A percentile compares a stretch with the other conserved stretches of the same genome.
These are phyloP conservation scores for Ceratocystiopsis sp. DNA, from an alignment of 2,329 filamentous ascomycete genomes.

Conservation along the genomic window DNA sequence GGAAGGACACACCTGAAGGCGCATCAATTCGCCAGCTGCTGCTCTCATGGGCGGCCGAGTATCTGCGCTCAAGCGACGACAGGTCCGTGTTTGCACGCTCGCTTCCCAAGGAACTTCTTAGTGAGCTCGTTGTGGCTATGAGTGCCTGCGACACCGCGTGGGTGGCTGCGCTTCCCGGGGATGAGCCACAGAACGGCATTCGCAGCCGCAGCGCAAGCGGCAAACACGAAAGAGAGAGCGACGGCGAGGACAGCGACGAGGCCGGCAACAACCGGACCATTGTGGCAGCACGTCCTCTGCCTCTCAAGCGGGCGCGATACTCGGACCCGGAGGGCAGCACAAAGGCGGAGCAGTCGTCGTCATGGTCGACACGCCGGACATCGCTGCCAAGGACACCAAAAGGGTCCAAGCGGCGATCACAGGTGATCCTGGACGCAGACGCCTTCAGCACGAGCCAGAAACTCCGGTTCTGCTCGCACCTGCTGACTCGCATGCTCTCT, in stretches of 20 bases:
- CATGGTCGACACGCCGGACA: constrained; percentile 7
- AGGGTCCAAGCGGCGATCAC: too few relatives aligned
- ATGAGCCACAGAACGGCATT: background rate
- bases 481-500: constrained; percentile 42
- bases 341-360: background rate
- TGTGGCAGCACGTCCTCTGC: constrained; percentile 3
- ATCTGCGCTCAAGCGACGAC: constrained; percentile 39
- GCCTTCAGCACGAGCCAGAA: constrained; percentile 25
- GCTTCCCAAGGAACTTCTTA: constrained; percentile 43
- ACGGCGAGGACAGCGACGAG: constrained; percentile 13
- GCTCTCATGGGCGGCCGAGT: constrained; percentile 45
- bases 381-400: constrained; percentile 13
- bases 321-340: constrained; percentile 14
- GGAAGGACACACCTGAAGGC: constrained; percentile 43
- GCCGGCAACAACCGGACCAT: background rate
- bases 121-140: constrained; percentile 45
- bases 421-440: constrained; percentile 9
- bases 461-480: constrained; percentile 39
- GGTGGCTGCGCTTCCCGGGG: too few relatives aligned
- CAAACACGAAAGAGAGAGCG: constrained; percentile 30
- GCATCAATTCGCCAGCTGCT: constrained; percentile 41
- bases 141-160: constrained; percentile 15
- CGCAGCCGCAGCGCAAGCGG: constrained; percentile 20
- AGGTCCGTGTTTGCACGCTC: constrained; percentile 42
- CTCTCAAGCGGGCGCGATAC: constrained; percentile 23